These are phyloP conservation scores for Trichosporon sp. DNA, from an alignment of 1,284 basidiomycete genomes.

Conservation along the genomic window DNA sequence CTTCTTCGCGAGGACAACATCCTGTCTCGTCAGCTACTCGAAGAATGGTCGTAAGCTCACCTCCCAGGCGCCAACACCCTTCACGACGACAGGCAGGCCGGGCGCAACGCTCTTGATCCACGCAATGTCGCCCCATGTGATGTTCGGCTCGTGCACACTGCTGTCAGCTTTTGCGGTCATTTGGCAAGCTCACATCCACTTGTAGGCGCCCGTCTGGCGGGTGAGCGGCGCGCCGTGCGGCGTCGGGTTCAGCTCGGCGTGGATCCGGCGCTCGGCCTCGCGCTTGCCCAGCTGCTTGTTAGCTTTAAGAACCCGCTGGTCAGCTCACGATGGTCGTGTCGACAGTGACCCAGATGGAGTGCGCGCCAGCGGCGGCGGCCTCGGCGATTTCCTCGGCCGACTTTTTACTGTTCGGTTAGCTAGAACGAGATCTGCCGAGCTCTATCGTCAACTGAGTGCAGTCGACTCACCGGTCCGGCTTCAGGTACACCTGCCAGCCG, in stretches of 20 bases:
- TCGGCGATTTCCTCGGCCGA: constrained; percentile 47
- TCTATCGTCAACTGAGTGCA: neutral
- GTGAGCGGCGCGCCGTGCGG: constrained; percentile 17
- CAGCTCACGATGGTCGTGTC: constrained; percentile 47
- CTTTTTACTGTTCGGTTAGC: constrained; percentile 30
- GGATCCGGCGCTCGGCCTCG: constrained; percentile 17
- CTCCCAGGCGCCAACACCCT: constrained; percentile 51
- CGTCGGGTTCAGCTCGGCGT: constrained; percentile 16
- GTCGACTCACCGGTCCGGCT: constrained; percentile 29
- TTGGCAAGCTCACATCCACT: neutral
- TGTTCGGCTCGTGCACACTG: constrained; percentile 11
- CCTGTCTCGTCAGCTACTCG: constrained; percentile 19
- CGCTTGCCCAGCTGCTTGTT: constrained; percentile 23
- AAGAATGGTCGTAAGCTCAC: constrained; percentile 9
- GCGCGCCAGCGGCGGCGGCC: constrained; percentile 43
- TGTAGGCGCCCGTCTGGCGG: neutral
- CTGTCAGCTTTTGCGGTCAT: neutral
- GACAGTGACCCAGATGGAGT: constrained; percentile 52
- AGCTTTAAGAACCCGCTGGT: constrained; percentile 9
- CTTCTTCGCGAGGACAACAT: constrained; percentile 48
- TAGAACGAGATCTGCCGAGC: neutral
- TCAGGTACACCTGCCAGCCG: constrained; percentile 42
- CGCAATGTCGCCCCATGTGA: constrained; percentile 49
- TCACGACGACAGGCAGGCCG: constrained; percentile 52
- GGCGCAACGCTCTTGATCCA: constrained; percentile 50